Evolutionary conservation across 148 eudicot genomes (phyloP).

Genomic region (Chenopodium formosanum): DNA sequence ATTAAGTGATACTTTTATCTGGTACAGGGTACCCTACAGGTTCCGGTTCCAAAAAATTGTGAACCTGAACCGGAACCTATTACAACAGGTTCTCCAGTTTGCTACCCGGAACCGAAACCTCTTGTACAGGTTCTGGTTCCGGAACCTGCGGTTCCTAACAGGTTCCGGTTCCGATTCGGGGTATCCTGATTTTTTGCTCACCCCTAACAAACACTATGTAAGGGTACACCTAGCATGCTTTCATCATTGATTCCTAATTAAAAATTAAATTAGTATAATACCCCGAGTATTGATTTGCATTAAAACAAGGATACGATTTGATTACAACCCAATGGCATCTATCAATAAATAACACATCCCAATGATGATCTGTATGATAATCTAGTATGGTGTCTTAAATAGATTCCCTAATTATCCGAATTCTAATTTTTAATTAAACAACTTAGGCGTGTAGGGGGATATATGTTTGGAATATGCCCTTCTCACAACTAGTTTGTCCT

Average conservation of each 20-base stretch:
- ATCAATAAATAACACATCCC: background rate
- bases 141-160: too few species aligned
- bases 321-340: background rate
- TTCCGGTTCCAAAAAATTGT: too few species aligned
- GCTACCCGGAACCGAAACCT: too few species aligned
- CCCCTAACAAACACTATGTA: background rate
- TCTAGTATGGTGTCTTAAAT: background rate
- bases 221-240: background rate
- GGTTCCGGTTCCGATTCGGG: too few species aligned
- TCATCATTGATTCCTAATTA: background rate
- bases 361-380: background rate
- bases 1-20: too few species aligned
- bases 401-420: background rate
- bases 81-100: too few species aligned
- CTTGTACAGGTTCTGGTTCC: too few species aligned
- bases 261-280: background rate
- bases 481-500: background rate
- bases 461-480: constrained; percentile 11
- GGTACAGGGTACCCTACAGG: too few species aligned
- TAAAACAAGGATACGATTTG: background rate
- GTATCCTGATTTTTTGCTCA: too few species aligned
- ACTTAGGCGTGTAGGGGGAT: background rate
- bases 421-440: background rate
- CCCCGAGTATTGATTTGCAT: background rate
- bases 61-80: too few species aligned